phyloP scores from a whole-genome alignment of 129 eudicot species.

The Oenanthe sinensis region DNA sequence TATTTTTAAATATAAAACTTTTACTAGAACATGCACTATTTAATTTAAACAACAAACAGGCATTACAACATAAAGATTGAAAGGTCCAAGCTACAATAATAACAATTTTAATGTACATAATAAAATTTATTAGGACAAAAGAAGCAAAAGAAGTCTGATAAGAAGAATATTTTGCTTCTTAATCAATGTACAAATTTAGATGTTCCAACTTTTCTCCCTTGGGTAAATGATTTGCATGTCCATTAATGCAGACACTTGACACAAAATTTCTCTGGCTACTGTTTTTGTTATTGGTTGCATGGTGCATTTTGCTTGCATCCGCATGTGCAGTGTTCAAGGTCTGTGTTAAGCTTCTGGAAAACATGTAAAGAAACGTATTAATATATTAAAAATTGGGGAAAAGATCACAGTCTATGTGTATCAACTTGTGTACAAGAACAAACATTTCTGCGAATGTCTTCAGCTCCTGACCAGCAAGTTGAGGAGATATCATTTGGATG shows the following conservation, averaged over 20 bases:
- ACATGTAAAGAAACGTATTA: too few relatives aligned
- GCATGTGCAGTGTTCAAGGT: constrained; percentile 55
- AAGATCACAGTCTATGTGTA: neutral
- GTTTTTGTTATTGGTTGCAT: constrained; percentile 8
- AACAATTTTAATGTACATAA: neutral
- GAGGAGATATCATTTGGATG: neutral
- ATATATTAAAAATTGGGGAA: neutral
- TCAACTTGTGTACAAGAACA: neutral
- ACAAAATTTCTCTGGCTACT: neutral
- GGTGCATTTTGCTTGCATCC: constrained; percentile 48
- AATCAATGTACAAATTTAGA: constrained; percentile 1
- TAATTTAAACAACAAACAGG: too few relatives aligned
- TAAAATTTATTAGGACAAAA: neutral
- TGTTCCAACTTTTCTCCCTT: neutral
- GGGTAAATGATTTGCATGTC: neutral
- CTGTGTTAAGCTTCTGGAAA: constrained; percentile 43
- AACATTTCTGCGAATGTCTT: neutral
- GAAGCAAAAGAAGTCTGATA: neutral
- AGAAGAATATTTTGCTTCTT: neutral
- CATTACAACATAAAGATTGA: neutral
- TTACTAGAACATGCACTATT: too few relatives aligned
- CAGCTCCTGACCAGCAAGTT: neutral
- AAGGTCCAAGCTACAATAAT: neutral
- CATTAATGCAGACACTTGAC: neutral
- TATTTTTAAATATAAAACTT: too few relatives aligned